Conservation (phyloP, 2,329 filamentous ascomycete genomes). For the Colletotrichum neosansevieriae region DNA sequence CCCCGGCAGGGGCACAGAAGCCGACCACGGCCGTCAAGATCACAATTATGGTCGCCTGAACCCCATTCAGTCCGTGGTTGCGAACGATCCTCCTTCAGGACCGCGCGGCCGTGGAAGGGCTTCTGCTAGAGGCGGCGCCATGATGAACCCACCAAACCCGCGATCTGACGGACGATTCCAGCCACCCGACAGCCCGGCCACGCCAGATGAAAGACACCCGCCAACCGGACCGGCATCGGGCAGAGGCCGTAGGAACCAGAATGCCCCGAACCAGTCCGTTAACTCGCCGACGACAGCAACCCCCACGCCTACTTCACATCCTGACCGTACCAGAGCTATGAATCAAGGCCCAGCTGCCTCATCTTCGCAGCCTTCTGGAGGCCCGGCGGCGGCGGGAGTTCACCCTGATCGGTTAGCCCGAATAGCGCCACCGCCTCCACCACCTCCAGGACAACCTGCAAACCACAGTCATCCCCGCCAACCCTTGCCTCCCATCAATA, state of each 20-base stretch:
- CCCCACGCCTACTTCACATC: conserved; percentile 30
- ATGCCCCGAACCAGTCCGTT: conserved; percentile 29
- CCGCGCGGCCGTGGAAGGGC: conserved; percentile 64
- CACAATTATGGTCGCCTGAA: conserved; percentile 74
- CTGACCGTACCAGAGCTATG: conserved; percentile 30
- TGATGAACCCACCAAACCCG: conserved; percentile 52
- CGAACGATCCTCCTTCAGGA: conserved; percentile 65
- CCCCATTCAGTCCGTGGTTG: conserved; percentile 57
- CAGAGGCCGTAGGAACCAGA: conserved; percentile 53
- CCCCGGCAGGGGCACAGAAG: conserved; percentile 55
- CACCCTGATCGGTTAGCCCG: conserved; percentile 65
- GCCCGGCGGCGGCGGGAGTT: conserved; percentile 51
- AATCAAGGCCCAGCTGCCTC: conserved; percentile 35
- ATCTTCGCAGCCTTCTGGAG: conserved; percentile 42
- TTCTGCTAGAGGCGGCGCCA: conserved; percentile 53
- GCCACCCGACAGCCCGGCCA: conserved; percentile 56
- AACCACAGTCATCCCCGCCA: conserved; percentile 47
- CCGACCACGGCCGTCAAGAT: conserved; percentile 67
- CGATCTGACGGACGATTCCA: conserved; percentile 59
- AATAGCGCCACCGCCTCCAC: conserved; percentile 55
- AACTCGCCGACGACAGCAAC: conserved; percentile 31
- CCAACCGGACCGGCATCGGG: conserved; percentile 66
- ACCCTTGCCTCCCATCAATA: conserved; percentile 47
- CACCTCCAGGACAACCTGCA: conserved; percentile 46
- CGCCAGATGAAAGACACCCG: conserved; percentile 61